Conservation (phyloP, 2,329 filamentous ascomycete genomes). For the Colletotrichum truncatum region DNA sequence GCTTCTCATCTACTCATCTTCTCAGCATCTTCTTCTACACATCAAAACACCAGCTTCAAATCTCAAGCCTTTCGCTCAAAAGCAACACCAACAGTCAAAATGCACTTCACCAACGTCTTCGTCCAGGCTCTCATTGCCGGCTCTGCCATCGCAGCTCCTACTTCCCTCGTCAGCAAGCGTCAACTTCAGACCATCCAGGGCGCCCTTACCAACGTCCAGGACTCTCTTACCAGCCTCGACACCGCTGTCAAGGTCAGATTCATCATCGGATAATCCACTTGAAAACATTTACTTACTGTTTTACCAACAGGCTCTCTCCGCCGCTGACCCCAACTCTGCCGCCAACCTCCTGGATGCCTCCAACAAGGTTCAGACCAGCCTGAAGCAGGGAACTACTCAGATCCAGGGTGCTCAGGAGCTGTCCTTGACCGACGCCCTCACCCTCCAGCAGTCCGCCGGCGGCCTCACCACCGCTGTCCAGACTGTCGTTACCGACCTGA, state of each 20-base stretch:
- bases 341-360: slow-evolving; percentile 40
- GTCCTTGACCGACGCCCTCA: slow-evolving; percentile 34
- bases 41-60: background rate
- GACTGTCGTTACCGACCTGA: slow-evolving; percentile 32
- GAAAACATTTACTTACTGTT: background rate
- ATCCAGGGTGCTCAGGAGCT: slow-evolving; percentile 38
- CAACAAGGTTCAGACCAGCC: slow-evolving; percentile 29
- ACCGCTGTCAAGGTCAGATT: slow-evolving; percentile 28
- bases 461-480: slow-evolving; percentile 34
- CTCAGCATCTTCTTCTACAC: background rate
- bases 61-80: background rate
- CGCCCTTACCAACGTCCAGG: slow-evolving; percentile 65
- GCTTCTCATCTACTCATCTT: background rate
- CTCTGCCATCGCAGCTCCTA: slow-evolving; percentile 52
- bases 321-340: slow-evolving; percentile 59
- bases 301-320: slow-evolving; percentile 40
- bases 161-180: slow-evolving; percentile 23
- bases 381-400: slow-evolving; percentile 35
- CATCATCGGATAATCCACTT: fast-evolving
- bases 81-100: slow-evolving; percentile 22
- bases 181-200: slow-evolving; percentile 68
- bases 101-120: slow-evolving; percentile 48
- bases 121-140: slow-evolving; percentile 60
- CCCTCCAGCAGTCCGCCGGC: slow-evolving; percentile 32
- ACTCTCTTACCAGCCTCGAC: slow-evolving; percentile 65